A percentile compares a stretch with the other conserved stretches of the same genome.
Conservation (phyloP, 164 flowering plant species). For the Tetracentron sinense region DNA sequence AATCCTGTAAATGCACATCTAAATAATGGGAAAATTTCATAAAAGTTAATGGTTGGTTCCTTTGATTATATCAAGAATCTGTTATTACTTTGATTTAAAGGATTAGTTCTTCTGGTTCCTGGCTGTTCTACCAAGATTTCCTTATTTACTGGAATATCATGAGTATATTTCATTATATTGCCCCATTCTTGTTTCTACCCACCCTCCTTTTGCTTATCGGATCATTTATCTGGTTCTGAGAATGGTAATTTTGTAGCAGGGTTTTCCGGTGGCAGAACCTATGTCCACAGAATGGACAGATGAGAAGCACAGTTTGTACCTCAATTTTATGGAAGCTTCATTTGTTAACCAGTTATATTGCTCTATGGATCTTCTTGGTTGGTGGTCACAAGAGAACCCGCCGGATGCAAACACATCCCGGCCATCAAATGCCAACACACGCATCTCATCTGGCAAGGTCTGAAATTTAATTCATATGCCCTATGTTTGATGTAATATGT, state of each 20-base stretch:
- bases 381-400: conserved; percentile 17
- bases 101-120: too few species aligned
- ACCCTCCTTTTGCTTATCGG: too few species aligned
- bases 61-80: too few species aligned
- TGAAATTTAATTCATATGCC: conserved; percentile 6
- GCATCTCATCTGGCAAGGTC: conserved; percentile 69
- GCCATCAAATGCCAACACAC: too few species aligned
- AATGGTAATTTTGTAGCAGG: conserved; percentile 24
- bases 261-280: conserved; percentile 24
- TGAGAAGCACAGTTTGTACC: conserved; percentile 81
- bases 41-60: too few species aligned
- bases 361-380: conserved; percentile 30
- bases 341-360: conserved; percentile 58
- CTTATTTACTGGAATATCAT: too few species aligned
- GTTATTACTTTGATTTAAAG: too few species aligned
- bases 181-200: not conserved
- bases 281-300: conserved; percentile 66
- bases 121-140: too few species aligned
- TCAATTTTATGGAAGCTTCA: conserved; percentile 78
- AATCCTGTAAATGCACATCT: too few species aligned
- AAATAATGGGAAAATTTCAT: too few species aligned
- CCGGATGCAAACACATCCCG: conserved; percentile 24
- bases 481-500: too few species aligned
- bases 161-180: not conserved
- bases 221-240: conserved; percentile 3